These are phyloP conservation scores for Aspergillus thermomutatus DNA, from an alignment of 2,329 filamentous ascomycete species.

Conservation along the genomic window DNA sequence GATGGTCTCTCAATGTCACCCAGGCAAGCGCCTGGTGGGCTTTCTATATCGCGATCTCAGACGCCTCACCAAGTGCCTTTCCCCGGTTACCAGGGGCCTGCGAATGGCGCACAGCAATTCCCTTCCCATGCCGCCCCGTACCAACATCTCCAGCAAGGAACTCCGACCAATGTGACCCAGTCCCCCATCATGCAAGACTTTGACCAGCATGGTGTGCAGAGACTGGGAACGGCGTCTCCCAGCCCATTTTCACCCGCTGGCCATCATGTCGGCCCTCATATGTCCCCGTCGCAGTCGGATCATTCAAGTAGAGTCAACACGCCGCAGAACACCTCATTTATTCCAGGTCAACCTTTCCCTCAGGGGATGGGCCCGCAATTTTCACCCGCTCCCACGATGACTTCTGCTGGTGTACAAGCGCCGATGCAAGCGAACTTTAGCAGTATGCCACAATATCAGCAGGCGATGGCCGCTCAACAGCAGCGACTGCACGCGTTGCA, in stretches of 20 bases:
- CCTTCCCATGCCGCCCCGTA: conserved; percentile 64
- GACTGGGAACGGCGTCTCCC: conserved; percentile 87
- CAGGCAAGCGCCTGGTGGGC: conserved; percentile 67
- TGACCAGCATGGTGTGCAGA: conserved; percentile 63
- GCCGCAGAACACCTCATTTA: conserved; percentile 69
- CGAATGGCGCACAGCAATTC: conserved; percentile 60
- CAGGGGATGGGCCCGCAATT: conserved; percentile 43
- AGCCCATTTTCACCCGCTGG: conserved; percentile 80
- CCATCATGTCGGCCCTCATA: conserved; percentile 68
- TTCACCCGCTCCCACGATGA: conserved; percentile 37
- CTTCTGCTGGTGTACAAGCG: conserved; percentile 37
- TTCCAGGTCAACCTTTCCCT: conserved; percentile 48
- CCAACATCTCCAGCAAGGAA: conserved; percentile 76
- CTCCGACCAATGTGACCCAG: conserved; percentile 79
- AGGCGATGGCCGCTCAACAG: conserved; percentile 68
- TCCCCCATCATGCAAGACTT: conserved; percentile 86
- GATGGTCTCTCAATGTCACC: conserved; percentile 83
- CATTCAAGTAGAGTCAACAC: conserved; percentile 64
- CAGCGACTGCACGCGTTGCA: conserved; percentile 74
- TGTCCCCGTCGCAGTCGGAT: conserved; percentile 74
- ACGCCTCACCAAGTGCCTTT: conserved; percentile 79
- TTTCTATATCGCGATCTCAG: conserved; percentile 82
- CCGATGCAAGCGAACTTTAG: conserved; percentile 49
- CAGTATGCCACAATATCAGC: conserved; percentile 51
- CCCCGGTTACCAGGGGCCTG: conserved; percentile 65